Evolutionary conservation across 495 filamentous ascomycete genomes (phyloP).

Genomic region (Aspergillus sclerotiicarbonarius): DNA sequence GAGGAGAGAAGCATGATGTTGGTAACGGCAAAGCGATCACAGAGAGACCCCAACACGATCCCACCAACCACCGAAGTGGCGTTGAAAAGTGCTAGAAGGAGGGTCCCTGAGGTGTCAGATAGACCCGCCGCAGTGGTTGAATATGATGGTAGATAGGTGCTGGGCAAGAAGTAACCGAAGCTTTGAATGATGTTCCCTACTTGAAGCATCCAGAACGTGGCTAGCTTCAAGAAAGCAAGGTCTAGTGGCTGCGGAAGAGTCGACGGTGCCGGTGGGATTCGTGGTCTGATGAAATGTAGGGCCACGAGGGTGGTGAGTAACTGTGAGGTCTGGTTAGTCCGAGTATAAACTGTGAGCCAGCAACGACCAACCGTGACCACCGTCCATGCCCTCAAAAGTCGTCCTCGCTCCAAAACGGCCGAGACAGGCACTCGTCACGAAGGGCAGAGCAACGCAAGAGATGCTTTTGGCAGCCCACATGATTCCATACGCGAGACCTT

Average conservation of each 20-base stretch:
- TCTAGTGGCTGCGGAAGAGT: conserved; percentile 35
- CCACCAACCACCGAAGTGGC: conserved; percentile 56
- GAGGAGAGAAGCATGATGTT: conserved; percentile 59
- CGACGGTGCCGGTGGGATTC: conserved; percentile 45
- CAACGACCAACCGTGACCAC: conserved; percentile 32
- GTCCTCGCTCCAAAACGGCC: conserved; percentile 52
- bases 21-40: conserved; percentile 59
- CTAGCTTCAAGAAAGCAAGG: conserved; percentile 46
- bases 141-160: conserved; percentile 64
- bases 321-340: conserved; percentile 13
- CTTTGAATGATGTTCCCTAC: conserved; percentile 57
- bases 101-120: conserved; percentile 41
- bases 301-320: conserved; percentile 52
- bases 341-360: not conserved
- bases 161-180: conserved; percentile 67
- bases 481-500: conserved; percentile 52
- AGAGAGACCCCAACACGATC: conserved; percentile 57
- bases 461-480: conserved; percentile 57
- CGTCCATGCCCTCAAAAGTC: conserved; percentile 54
- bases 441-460: conserved; percentile 50
- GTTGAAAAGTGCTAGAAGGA: conserved; percentile 58
- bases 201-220: conserved; percentile 56
- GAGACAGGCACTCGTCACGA: conserved; percentile 52
- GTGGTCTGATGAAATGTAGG: conserved; percentile 56
- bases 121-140: conserved; percentile 47